Base-by-base conservation (phyloP, 768 basidiomycete species). In the Dentipellis sp. region DNA sequence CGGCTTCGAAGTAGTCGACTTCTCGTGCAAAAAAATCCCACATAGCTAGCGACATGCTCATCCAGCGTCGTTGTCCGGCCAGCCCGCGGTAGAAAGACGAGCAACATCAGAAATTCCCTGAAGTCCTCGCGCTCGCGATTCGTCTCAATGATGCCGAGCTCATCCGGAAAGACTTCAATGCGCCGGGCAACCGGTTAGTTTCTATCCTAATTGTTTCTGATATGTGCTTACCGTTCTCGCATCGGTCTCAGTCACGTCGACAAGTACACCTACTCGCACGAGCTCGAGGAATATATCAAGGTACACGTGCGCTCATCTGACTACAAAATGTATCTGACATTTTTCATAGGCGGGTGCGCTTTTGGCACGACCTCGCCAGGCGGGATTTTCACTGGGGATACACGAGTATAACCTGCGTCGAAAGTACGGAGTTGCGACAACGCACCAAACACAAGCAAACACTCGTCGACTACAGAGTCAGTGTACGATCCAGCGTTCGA, bases 211-310 rank as follows among this genome's bases (percentile, higher is more conserved):
- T 1, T 57, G 36, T 16, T 37, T 4, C 17, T 36, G 14, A 12
- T 19, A 11, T 4, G 50, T n/a, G n/a, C 17, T 35, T n/a, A 51
- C 22, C 40, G 21, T 10, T 2, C 50, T 62, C 14, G 48, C 56
- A 79, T 89, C 56, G 97, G 97, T 63, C 77, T 98, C 40, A 86
- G 84, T 65, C 92, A 95, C 61, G 86, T 97, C 62, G 97, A 99
- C 75, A 97, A 92, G 70, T 98, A 97, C 74, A 91, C 94, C 21
- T 98, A 98, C 67, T 94, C 92, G 0, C 73, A 89, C 1, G 97
- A n/a, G n/a, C n/a, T n/a, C n/a, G n/a, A 99, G 63, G 97, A 99
- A 68, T 79, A 93, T 69, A 97, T 98, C 78, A 98, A 98, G 77
- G 86, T 80, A 59, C 40, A 60, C 58, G 3, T 50, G 42, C 53